Conservation (phyloP, 306 rosid genomes). For the Albizia julibrissin region DNA sequence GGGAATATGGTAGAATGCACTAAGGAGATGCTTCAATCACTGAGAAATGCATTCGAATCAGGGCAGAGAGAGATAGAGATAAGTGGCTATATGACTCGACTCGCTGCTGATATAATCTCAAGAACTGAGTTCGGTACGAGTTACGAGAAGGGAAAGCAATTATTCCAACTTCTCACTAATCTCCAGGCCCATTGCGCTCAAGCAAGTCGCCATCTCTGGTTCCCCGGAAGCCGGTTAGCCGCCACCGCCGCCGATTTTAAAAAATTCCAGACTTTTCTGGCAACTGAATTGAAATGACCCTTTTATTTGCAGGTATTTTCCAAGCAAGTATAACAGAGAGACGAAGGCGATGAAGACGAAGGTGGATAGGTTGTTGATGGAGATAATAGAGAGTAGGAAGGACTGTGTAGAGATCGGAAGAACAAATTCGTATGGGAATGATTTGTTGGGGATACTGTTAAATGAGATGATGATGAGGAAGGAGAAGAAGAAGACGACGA, state of each 20-base stretch:
- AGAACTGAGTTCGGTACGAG: slow-evolving; percentile 77
- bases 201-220: slow-evolving; percentile 78
- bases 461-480: slow-evolving; percentile 69
- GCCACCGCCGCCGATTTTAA: not conserved
- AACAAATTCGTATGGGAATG: slow-evolving; percentile 75
- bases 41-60: slow-evolving; percentile 43
- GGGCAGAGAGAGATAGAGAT: slow-evolving; percentile 76
- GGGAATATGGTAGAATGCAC: slow-evolving; percentile 97
- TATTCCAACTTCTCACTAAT: slow-evolving; percentile 65
- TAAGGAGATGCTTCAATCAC: slow-evolving; percentile 64
- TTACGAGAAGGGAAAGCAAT: slow-evolving; percentile 77
- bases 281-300: not conserved
- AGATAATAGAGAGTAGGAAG: slow-evolving; percentile 80
- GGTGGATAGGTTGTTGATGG: slow-evolving; percentile 86
- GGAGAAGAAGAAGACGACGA: slow-evolving; percentile 31
- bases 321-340: slow-evolving; percentile 91
- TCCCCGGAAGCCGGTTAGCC: slow-evolving; percentile 91
- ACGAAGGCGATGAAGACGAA: slow-evolving; percentile 76
- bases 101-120: slow-evolving; percentile 87
- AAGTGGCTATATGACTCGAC: slow-evolving; percentile 62
- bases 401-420: slow-evolving; percentile 88
- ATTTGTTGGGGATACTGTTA: slow-evolving; percentile 78
- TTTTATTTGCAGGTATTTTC: slow-evolving; percentile 55
- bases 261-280: not conserved
- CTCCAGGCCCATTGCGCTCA: slow-evolving; percentile 79